phyloP scores from a whole-genome alignment of 2,329 filamentous ascomycete species.

The Aspergillus amoenus region DNA sequence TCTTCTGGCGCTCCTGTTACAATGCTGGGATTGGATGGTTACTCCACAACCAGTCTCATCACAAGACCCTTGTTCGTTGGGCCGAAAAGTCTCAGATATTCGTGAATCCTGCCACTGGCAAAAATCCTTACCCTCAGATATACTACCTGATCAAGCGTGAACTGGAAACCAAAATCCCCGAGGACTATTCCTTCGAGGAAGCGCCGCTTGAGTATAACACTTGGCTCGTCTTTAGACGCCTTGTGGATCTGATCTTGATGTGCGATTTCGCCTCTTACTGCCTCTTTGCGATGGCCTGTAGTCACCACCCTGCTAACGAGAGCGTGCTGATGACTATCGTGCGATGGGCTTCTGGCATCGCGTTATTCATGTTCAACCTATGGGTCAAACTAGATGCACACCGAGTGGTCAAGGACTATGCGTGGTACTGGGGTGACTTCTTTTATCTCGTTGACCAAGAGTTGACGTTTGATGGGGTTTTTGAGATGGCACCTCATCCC shows the following conservation, averaged over 20 bases:
- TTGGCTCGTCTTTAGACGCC: constrained; percentile 91
- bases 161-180: constrained; percentile 89
- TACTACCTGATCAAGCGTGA: constrained; percentile 84
- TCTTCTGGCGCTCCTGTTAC: constrained; percentile 91
- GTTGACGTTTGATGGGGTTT: constrained; percentile 96
- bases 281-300: constrained; percentile 89
- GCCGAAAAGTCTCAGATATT: constrained; percentile 84
- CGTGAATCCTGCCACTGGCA: constrained; percentile 74
- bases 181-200: constrained; percentile 89
- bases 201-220: constrained; percentile 98
- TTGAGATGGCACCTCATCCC: constrained; percentile 97
- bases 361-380: constrained; percentile 86
- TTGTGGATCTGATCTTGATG: constrained; percentile 97
- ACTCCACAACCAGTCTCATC: constrained; percentile 84
- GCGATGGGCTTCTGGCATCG: constrained; percentile 76
- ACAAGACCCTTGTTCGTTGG: constrained; percentile 82
- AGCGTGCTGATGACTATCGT: constrained; percentile 64
- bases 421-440: constrained; percentile 99
- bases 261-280: constrained; percentile 98
- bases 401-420: constrained; percentile 96
- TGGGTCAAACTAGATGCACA: constrained; percentile 99
- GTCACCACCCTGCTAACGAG: constrained; percentile 72
- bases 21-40: constrained; percentile 92
- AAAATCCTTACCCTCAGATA: constrained; percentile 77
- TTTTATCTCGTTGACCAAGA: constrained; percentile 98